Base-by-base conservation (phyloP, 495 filamentous ascomycete species). In the Penicillium salamii region DNA sequence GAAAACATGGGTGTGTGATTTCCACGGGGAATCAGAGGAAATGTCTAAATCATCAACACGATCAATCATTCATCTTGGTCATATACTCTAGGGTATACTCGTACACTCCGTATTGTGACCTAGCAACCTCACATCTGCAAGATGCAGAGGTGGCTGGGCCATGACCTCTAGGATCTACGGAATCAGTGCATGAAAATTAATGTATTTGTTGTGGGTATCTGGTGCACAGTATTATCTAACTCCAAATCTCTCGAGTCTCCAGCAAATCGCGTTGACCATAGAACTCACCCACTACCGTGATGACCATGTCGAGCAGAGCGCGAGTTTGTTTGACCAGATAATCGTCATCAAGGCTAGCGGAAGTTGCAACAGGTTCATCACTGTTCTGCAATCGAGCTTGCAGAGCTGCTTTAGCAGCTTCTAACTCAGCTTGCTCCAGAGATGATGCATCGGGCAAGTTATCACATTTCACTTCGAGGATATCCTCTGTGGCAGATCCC, bases 221-320 rank as follows among this genome's bases (percentile, higher is more conserved):
- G 34, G 19, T 42, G 32, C 26, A 26, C 23, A 26, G 8, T 26
- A 26, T 26, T 26, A 35, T 36, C 1, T 47, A 32, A 41, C 49
- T 50, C 77, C 77, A 80, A 3, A 74, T 23, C 37, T 86, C 78
- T 34, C 90, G 76, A 42, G 82, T 84, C 57, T 84, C 81, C 39
- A 97, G 70, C 28, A 98, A 69, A 67, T 98, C 93, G 47, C 84
- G 76, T 71, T 98, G 93, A 2, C 93, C 91, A 66, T 87, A 98
- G 57, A 87, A 83, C 68, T 96, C 90, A 54, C 90, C 93, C 32
- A 87, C 86, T 21, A 98, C 76, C 0, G 88, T 91, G 44, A 98
- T 76, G 49, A 96, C 88, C 88, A 96, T 96, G 63, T 96, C 92
- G 6, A 96, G 74, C 46, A 87, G 86, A 18, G 69, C 68, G 42